Evolutionary conservation across 805 yeast genomes (phyloP).

Genomic region (Tanozyma kutaoensis): DNA sequence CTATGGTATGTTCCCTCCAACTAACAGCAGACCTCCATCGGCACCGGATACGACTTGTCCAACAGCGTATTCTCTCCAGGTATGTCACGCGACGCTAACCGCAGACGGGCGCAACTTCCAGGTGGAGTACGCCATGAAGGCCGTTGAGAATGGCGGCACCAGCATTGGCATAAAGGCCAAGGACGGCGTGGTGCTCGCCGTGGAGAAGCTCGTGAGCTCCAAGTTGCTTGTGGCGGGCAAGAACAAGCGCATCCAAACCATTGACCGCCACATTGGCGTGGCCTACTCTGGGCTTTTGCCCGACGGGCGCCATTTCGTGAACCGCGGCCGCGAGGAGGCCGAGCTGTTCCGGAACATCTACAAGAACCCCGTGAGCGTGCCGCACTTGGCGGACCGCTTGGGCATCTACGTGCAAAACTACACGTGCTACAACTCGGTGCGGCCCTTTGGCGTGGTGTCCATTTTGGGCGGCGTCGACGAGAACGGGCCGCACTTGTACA

Average conservation of each 20-base stretch:
- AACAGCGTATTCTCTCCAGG: slow-evolving; percentile 87
- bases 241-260: slow-evolving; percentile 82
- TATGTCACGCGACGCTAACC: slow-evolving; percentile 18
- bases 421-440: slow-evolving; percentile 90
- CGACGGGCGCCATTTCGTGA: slow-evolving; percentile 90
- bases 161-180: slow-evolving; percentile 83
- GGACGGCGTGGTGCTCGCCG: slow-evolving; percentile 95
- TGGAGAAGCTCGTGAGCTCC: slow-evolving; percentile 83
- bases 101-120: slow-evolving; percentile 92
- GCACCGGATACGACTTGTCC: slow-evolving; percentile 97
- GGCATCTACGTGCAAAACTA: slow-evolving; percentile 91
- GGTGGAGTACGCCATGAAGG: slow-evolving; percentile 95
- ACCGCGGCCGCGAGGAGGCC: slow-evolving; percentile 88
- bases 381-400: slow-evolving; percentile 73
- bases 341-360: slow-evolving; percentile 63
- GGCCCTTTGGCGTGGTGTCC: slow-evolving; percentile 93
- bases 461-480: slow-evolving; percentile 90
- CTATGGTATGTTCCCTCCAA: slow-evolving; percentile 4
- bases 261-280: slow-evolving; percentile 89
- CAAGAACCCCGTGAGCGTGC: slow-evolving; percentile 64
- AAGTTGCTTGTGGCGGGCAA: slow-evolving; percentile 81
- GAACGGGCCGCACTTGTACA: slow-evolving; percentile 83
- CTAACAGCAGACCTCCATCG: slow-evolving; percentile 55
- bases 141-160: slow-evolving; percentile 96
- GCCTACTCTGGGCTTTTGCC: slow-evolving; percentile 93